These are phyloP conservation scores for Boletus pseudo-olivaceus DNA, from an alignment of 768 basidiomycete genomes.

Conservation along the genomic window DNA sequence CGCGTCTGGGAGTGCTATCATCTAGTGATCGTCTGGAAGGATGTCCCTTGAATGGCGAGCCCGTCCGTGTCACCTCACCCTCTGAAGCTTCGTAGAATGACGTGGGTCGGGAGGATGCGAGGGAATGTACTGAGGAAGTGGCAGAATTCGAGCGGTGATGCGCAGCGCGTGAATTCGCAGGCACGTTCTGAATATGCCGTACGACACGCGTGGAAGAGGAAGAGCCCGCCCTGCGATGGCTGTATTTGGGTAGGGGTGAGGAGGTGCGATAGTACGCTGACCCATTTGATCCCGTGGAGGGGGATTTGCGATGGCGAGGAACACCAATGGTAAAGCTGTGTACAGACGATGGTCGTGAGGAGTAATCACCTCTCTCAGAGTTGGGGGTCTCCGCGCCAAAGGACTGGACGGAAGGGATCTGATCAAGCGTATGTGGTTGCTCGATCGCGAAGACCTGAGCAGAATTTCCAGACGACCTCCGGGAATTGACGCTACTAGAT, in stretches of 20 bases:
- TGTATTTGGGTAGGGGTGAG: slow-evolving; percentile 72
- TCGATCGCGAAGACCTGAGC: slow-evolving; percentile 49
- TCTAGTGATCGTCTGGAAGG: slow-evolving; percentile 48
- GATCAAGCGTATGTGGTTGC: slow-evolving; percentile 44
- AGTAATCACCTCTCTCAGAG: slow-evolving; percentile 75
- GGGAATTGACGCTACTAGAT: slow-evolving; percentile 89
- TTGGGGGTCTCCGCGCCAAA: slow-evolving; percentile 83
- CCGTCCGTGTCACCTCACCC: slow-evolving; percentile 56
- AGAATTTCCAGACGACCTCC: slow-evolving; percentile 60
- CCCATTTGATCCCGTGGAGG: slow-evolving; percentile 73
- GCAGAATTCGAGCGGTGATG: slow-evolving; percentile 76
- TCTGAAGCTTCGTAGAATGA: slow-evolving; percentile 78
- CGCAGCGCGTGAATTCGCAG: slow-evolving; percentile 35
- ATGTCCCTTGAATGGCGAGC: slow-evolving; percentile 59
- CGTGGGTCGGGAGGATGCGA: slow-evolving; percentile 69
- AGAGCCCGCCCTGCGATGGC: slow-evolving; percentile 76
- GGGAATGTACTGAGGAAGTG: slow-evolving; percentile 74
- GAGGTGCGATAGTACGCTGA: slow-evolving; percentile 61
- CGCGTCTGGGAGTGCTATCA: slow-evolving; percentile 39
- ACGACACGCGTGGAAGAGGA: slow-evolving; percentile 82
- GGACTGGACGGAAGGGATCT: slow-evolving; percentile 63
- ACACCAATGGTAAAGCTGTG: slow-evolving; percentile 64
- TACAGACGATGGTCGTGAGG: slow-evolving; percentile 83
- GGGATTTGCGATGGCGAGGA: slow-evolving; percentile 66
- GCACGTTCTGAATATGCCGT: slow-evolving; percentile 51